Base-by-base conservation (phyloP, 148 eudicot genomes). In the Gaultheria prostrata region DNA sequence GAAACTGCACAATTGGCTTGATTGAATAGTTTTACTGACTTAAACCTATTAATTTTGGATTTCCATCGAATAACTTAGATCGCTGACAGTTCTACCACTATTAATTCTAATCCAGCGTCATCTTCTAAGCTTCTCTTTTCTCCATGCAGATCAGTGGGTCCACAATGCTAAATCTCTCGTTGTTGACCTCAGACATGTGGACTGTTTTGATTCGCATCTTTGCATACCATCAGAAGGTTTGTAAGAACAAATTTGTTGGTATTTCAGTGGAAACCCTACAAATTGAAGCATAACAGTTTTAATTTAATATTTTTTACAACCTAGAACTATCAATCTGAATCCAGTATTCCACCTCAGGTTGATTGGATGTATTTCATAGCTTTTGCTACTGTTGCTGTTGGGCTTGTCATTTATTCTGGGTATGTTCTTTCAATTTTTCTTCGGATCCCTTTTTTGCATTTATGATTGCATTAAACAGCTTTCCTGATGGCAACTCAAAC, bases 151-250 rank as follows among this genome's bases (percentile, higher is more conserved):
- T 89, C 35, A 92, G 90, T 87, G 98, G 98, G 24, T 88, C 98
- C 35, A 91, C 98, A 76, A 93, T 95, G 98, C 89, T 95, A 10
- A 95, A 95, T 81, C 86, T 95, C 80, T 93, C 98, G 81, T 85
- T 93, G 83, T 87, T 95, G 80, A 93, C 98, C 35, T 93, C 97
- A 46, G 98, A 95, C 86, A 95, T 95, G 98, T 95, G 98, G 98
- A 91, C 97, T 17, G 97, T 93, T 57, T 82, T 95, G 67, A 95
- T 95, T 84, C 95, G 97, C 46, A 93, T 95, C 75, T 91, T 93
- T 80, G 93, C 91, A 24, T 95, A 93, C 83, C 93, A 88, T 82
- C 89, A 95, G 82, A 92, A 95, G 95, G 98, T 95, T 76, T 14
- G 86, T 71, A 48, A 49, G 26, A 56, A 51, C 32, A 30, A 14